Percentiles rank a stretch among this genome's conserved stretches.
phyloP scores from a whole-genome alignment of 768 basidiomycete species.

The Harrya chromipes region DNA sequence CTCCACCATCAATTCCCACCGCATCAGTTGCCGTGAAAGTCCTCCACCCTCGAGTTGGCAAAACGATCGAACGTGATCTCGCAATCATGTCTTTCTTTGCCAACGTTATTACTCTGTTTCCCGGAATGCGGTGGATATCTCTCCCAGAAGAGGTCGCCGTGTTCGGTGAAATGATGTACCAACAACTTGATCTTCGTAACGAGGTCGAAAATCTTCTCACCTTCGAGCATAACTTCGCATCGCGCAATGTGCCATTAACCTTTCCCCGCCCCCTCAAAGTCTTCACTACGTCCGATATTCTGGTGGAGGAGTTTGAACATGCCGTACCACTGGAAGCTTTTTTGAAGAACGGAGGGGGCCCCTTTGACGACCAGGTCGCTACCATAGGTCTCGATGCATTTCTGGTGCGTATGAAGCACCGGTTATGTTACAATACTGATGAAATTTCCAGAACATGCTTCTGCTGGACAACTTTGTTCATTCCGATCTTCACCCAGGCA shows the following conservation, averaged over 20 bases:
- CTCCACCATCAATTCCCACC: constrained; percentile 71
- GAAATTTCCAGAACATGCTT: constrained; percentile 80
- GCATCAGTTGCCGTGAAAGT: constrained; percentile 94
- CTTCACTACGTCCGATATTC: constrained; percentile 77
- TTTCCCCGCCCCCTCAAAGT: constrained; percentile 86
- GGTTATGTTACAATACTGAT: constrained; percentile 1
- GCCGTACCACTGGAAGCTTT: constrained; percentile 88
- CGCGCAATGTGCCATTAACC: constrained; percentile 74
- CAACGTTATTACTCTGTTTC: constrained; percentile 67
- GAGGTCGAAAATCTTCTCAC: constrained; percentile 84
- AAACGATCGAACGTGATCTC: constrained; percentile 85
- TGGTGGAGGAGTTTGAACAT: constrained; percentile 93
- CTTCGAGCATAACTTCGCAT: constrained; percentile 85
- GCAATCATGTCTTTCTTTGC: constrained; percentile 96
- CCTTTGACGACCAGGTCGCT: constrained; percentile 85
- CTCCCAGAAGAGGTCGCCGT: constrained; percentile 93
- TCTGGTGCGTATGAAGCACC: constrained; percentile 52
- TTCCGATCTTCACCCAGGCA: constrained; percentile 86
- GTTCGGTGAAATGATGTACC: constrained; percentile 96
- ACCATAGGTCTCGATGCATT: constrained; percentile 95
- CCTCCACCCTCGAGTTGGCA: constrained; percentile 81
- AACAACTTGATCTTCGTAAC: constrained; percentile 85
- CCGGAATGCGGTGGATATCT: constrained; percentile 96
- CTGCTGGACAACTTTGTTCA: constrained; percentile 98
- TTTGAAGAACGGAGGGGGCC: constrained; percentile 86